phyloP scores from a whole-genome alignment of 1,139 yeast genomes.

The Scheffersomyces quercinus region DNA sequence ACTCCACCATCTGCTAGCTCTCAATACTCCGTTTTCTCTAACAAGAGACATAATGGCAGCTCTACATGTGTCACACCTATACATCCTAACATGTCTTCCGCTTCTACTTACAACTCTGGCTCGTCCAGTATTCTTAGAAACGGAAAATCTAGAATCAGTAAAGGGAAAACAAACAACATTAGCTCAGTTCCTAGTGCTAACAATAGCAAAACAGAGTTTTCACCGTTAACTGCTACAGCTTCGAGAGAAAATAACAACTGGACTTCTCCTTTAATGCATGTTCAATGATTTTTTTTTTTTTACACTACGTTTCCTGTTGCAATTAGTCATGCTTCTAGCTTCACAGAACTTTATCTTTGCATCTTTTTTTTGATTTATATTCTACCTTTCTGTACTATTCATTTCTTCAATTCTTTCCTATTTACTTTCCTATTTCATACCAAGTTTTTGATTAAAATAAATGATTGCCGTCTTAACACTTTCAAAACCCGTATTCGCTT shows the following conservation, averaged over 20 bases:
- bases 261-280: slow-evolving; percentile 18
- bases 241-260: slow-evolving; percentile 5
- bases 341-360: no score
- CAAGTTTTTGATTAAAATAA: no score
- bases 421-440: no score
- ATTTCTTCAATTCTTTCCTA: no score
- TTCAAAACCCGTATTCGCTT: no score
- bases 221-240: slow-evolving; percentile 10
- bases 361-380: no score
- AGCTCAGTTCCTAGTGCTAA: slow-evolving; percentile 5
- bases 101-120: slow-evolving; percentile 3
- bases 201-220: slow-evolving; percentile 11
- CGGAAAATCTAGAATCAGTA: slow-evolving; percentile 13
- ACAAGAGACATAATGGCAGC: slow-evolving; percentile 20
- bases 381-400: no score
- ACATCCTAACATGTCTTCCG: slow-evolving; percentile 12
- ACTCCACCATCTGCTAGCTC: slow-evolving; percentile 48
- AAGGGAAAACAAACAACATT: slow-evolving; percentile 7
- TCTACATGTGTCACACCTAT: slow-evolving; percentile 34
- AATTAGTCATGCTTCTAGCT: no score
- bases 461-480: no score
- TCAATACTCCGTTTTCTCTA: slow-evolving; percentile 41
- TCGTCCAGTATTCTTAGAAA: slow-evolving; percentile 4
- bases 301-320: no score
- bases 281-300: slow-evolving; percentile 2